Conservation (phyloP, 2,329 filamentous ascomycete genomes). For the Cladobotryum mycophilum region DNA sequence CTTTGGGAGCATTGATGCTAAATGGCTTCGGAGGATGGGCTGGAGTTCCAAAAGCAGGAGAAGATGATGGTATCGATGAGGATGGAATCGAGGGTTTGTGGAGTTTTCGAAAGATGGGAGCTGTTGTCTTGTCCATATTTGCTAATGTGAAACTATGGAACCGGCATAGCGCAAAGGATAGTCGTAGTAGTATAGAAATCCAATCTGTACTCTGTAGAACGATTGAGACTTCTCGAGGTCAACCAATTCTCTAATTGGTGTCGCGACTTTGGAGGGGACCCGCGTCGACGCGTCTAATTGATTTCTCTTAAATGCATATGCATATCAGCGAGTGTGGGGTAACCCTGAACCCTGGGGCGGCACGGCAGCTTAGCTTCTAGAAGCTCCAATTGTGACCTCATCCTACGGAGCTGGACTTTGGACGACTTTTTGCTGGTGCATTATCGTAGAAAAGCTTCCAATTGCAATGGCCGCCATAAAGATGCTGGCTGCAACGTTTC, state of each 20-base stretch:
- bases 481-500: slow-evolving; percentile 23
- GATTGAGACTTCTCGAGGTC: slow-evolving; percentile 8
- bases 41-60: slow-evolving; percentile 83
- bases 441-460: slow-evolving; percentile 3
- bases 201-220: background rate
- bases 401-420: slow-evolving; percentile 3
- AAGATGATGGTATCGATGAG: slow-evolving; percentile 70
- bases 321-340: slow-evolving; percentile 9
- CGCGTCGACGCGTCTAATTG: slow-evolving; percentile 37
- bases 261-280: slow-evolving; percentile 13
- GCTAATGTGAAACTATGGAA: slow-evolving; percentile 1
- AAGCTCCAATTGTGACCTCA: slow-evolving; percentile 25
- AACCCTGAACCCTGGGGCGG: background rate
- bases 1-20: slow-evolving; percentile 44
- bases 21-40: slow-evolving; percentile 69
- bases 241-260: slow-evolving; percentile 23
- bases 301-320: slow-evolving; percentile 25
- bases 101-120: slow-evolving; percentile 32
- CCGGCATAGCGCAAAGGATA: background rate
- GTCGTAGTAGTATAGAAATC: background rate
- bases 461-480: slow-evolving; percentile 1
- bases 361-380: slow-evolving; percentile 3
- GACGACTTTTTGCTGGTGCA: too few species aligned
- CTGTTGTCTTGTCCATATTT: slow-evolving; percentile 34
- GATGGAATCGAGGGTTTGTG: slow-evolving; percentile 27